Evolutionary conservation across 768 basidiomycete species (phyloP).

Genomic region (Auricularia auricula-judae): DNA sequence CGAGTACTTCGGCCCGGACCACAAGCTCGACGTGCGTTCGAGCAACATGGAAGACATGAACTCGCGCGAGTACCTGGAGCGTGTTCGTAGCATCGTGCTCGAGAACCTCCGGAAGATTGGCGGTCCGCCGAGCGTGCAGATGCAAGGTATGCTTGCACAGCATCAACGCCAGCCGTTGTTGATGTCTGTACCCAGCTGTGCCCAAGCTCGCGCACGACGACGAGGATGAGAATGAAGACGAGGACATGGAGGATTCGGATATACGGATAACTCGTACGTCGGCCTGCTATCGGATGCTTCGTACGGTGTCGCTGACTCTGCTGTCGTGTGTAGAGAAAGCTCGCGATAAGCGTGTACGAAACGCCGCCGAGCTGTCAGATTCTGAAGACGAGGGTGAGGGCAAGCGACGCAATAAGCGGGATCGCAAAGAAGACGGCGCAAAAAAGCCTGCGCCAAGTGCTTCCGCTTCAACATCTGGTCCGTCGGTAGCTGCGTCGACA

Average conservation of each 20-base stretch:
- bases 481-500: background rate
- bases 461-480: background rate
- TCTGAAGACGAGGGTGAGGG: conserved; percentile 97
- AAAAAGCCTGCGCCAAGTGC: background rate
- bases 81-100: conserved; percentile 84
- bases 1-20: conserved; percentile 97
- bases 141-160: conserved; percentile 48
- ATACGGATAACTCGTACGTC: conserved; percentile 53
- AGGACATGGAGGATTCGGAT: conserved; percentile 71
- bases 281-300: background rate
- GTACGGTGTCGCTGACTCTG: background rate
- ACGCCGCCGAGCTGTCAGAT: conserved; percentile 85
- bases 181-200: conserved; percentile 42
- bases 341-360: conserved; percentile 72
- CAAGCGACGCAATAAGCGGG: conserved; percentile 49
- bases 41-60: conserved; percentile 96
- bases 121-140: conserved; percentile 87
- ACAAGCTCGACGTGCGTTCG: conserved; percentile 86
- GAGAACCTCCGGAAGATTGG: conserved; percentile 80
- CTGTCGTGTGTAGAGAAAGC: conserved; percentile 34
- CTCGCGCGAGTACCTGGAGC: conserved; percentile 82
- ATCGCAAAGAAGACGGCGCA: background rate
- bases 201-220: conserved; percentile 79
- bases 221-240: conserved; percentile 71
- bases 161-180: no score